phyloP scores from a whole-genome alignment of 345 rosid genomes.

The Dovyalis caffra region DNA sequence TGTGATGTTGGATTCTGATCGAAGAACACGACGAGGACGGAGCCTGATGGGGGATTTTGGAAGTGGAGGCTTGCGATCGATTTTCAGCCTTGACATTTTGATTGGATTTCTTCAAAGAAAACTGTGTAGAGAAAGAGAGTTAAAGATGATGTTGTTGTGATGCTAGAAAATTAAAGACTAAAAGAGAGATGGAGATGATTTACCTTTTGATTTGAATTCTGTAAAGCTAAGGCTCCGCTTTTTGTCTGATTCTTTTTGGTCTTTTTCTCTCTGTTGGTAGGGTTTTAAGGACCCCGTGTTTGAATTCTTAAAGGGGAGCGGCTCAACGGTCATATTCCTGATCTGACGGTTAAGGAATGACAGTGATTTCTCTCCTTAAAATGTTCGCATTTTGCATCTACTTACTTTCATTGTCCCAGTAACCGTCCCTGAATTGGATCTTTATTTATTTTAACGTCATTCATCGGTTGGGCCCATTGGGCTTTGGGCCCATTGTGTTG shows the following conservation, averaged over 20 bases:
- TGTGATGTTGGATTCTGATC: conserved; percentile 37
- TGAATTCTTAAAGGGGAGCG: conserved; percentile 5
- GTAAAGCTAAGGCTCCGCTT: neutral
- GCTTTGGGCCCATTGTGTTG: no score
- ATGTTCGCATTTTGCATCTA: neutral
- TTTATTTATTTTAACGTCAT: no score
- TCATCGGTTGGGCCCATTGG: no score
- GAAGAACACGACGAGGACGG: conserved; percentile 53
- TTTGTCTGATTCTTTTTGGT: no score
- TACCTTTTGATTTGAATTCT: neutral
- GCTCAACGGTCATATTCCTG: conserved; percentile 11
- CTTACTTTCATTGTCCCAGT: neutral
- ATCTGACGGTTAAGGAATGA: conserved; percentile 6
- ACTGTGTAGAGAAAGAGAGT: neutral
- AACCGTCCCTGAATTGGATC: neutral
- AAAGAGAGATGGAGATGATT: neutral
- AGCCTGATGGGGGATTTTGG: conserved; percentile 67
- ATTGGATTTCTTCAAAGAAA: neutral
- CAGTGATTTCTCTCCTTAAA: neutral
- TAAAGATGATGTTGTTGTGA: neutral
- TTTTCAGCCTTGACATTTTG: conserved; percentile 58
- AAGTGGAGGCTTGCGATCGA: conserved; percentile 69
- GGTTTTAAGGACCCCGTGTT: neutral
- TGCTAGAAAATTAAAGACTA: neutral
- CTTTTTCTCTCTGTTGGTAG: neutral